phyloP scores from a whole-genome alignment of 1,284 basidiomycete genomes.

The Ceratobasidium sp. region DNA sequence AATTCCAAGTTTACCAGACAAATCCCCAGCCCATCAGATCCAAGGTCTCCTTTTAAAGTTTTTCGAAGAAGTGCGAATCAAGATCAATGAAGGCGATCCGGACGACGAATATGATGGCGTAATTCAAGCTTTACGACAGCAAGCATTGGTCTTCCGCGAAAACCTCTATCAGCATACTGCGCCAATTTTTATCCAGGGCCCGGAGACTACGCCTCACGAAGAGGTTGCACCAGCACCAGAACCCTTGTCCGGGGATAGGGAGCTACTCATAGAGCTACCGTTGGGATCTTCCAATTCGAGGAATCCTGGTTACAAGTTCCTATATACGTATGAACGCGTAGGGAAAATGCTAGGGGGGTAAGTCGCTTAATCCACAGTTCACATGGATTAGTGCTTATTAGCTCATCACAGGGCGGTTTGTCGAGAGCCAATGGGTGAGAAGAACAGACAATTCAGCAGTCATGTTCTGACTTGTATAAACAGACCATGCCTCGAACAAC shows the following conservation, averaged over 20 bases:
- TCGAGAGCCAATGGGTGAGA: neutral
- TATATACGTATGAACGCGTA: too few relatives aligned
- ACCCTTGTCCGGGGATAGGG: neutral
- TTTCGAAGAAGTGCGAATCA: neutral
- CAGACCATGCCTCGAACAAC: too few relatives aligned
- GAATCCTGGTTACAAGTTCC: too few relatives aligned
- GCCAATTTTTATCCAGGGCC: neutral
- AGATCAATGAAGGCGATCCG: neutral
- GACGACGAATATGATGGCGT: neutral
- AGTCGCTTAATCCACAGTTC: neutral
- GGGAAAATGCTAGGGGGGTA: too few relatives aligned
- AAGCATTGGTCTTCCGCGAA: neutral
- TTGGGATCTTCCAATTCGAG: neutral
- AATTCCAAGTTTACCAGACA: neutral
- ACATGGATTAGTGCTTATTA: neutral
- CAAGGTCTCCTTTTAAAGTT: neutral
- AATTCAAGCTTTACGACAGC: neutral
- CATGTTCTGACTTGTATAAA: neutral
- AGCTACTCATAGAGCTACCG: neutral
- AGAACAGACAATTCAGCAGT: too few relatives aligned
- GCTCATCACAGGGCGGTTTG: neutral
- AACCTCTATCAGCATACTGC: neutral
- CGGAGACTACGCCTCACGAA: neutral
- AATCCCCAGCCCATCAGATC: neutral
- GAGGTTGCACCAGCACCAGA: too few relatives aligned